A percentile compares a stretch with the other conserved stretches of the same genome.
phyloP scores from a whole-genome alignment of 495 filamentous ascomycete species.

The Margaritispora aquatica region DNA sequence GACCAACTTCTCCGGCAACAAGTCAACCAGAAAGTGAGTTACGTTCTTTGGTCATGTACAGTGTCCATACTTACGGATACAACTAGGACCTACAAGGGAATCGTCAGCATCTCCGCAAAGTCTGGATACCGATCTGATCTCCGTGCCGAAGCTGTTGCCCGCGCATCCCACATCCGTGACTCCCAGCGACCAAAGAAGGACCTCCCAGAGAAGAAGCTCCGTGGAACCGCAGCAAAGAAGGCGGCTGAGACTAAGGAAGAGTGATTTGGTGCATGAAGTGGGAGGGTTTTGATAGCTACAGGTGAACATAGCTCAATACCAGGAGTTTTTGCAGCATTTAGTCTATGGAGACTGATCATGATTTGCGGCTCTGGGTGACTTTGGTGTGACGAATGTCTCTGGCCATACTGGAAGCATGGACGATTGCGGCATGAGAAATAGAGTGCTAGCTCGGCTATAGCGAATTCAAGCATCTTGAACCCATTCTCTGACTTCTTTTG shows the following conservation, averaged over 20 bases:
- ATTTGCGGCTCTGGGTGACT: neutral
- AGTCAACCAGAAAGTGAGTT: conserved; percentile 66
- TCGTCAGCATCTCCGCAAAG: conserved; percentile 76
- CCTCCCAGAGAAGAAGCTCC: conserved; percentile 59
- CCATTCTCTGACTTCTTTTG: conserved; percentile 4
- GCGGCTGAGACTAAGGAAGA: conserved; percentile 37
- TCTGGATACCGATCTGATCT: conserved; percentile 81
- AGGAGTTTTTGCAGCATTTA: conserved; percentile 12
- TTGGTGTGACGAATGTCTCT: conserved; percentile 1
- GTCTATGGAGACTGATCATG: neutral
- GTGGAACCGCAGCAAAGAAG: conserved; percentile 78
- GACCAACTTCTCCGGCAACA: conserved; percentile 60
- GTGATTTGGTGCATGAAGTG: conserved; percentile 15
- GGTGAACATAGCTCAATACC: conserved; percentile 18
- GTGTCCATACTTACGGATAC: neutral
- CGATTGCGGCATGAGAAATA: neutral
- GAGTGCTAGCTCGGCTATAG: conserved; percentile 7
- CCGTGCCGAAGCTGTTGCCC: conserved; percentile 77
- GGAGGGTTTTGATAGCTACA: conserved; percentile 13
- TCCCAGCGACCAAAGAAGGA: conserved; percentile 78
- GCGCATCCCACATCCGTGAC: conserved; percentile 77
- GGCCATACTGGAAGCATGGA: neutral
- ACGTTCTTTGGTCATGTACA: neutral
- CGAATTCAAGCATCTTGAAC: conserved; percentile 5
- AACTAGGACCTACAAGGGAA: conserved; percentile 75